Percentiles rank a stretch among this genome's conserved stretches.
Evolutionary conservation across 768 basidiomycete species (phyloP).

Genomic region (Lentinula boryana): DNA sequence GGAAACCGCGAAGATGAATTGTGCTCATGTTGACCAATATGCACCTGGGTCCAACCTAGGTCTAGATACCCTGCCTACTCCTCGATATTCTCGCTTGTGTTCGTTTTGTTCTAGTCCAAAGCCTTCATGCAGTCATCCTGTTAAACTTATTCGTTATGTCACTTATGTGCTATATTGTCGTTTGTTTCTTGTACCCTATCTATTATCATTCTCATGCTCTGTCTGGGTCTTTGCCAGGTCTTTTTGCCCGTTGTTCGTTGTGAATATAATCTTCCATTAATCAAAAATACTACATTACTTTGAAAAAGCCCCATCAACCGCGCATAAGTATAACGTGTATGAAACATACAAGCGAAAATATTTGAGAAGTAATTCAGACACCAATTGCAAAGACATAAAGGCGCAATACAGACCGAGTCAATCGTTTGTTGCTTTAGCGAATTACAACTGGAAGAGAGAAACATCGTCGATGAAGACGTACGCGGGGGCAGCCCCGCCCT

Average conservation of each 20-base stretch:
- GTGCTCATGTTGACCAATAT: neutral
- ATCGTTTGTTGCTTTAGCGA: neutral
- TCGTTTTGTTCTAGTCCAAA: neutral
- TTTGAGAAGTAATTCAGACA: neutral
- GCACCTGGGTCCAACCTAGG: neutral
- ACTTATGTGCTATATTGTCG: neutral
- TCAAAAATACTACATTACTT: neutral
- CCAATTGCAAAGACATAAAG: too few species aligned
- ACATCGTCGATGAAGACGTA: constrained; percentile 46
- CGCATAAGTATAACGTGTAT: neutral
- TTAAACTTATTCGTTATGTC: neutral
- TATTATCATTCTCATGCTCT: neutral
- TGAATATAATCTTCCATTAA: neutral
- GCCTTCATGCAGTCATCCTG: neutral
- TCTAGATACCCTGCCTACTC: neutral
- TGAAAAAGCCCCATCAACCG: too few species aligned
- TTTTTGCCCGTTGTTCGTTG: too few species aligned
- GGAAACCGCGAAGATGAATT: neutral
- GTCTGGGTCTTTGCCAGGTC: neutral
- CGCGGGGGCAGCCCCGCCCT: constrained; percentile 39
- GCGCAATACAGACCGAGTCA: too few species aligned
- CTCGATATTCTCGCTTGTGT: neutral
- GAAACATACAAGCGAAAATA: neutral
- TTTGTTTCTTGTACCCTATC: neutral
- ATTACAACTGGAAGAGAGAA: constrained; percentile 12